phyloP scores from a whole-genome alignment of 257 asterid species.

The Solanum arcanum region DNA sequence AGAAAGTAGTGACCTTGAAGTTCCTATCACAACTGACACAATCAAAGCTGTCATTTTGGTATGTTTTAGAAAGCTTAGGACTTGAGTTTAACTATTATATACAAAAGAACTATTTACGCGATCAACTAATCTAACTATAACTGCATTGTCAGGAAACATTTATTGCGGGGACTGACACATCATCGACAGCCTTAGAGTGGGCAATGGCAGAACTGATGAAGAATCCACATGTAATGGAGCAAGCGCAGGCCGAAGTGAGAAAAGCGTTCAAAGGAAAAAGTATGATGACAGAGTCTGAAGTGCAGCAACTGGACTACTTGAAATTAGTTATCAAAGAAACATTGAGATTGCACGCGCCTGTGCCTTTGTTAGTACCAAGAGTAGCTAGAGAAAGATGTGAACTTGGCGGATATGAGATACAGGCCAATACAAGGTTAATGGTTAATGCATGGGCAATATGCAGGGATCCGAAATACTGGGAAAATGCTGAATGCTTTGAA shows the following conservation, averaged over 20 bases:
- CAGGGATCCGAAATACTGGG: slow-evolving; percentile 22
- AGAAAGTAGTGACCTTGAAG: background rate
- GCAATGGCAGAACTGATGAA: background rate
- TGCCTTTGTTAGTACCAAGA: background rate
- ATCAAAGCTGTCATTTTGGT: background rate
- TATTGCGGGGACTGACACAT: background rate
- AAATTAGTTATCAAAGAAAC: background rate
- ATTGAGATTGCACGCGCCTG: background rate
- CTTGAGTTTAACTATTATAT: background rate
- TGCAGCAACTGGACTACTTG: background rate
- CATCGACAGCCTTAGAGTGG: background rate
- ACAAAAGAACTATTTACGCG: background rate
- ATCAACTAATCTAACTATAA: background rate
- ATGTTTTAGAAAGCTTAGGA: background rate
- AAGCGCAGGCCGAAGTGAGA: background rate
- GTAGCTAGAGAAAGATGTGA: background rate
- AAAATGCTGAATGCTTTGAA: background rate
- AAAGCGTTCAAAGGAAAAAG: background rate
- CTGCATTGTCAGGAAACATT: background rate
- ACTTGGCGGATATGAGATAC: slow-evolving; percentile 2
- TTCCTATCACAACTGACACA: background rate
- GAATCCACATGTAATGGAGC: background rate
- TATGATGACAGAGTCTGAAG: background rate
- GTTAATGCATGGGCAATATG: slow-evolving; percentile 27
- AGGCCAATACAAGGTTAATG: slow-evolving; percentile 4